These are phyloP conservation scores for Cynara cardunculus DNA, from an alignment of 129 eudicot species.

Conservation along the genomic window DNA sequence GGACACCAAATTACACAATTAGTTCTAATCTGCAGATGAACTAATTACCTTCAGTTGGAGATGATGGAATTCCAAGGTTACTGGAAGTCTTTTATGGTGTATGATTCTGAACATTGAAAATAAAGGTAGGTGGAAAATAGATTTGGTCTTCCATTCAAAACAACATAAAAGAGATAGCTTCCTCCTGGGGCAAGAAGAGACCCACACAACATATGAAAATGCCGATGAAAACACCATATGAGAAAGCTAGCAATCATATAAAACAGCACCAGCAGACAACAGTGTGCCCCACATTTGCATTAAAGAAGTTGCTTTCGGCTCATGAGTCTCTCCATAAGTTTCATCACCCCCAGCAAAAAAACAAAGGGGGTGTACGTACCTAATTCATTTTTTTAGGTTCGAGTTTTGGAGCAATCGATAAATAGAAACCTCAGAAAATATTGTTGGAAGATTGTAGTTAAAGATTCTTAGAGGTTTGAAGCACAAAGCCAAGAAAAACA, in stretches of 20 bases:
- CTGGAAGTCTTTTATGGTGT: conserved; percentile 21
- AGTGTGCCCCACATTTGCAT: conserved; percentile 39
- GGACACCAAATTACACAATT: conserved; percentile 8
- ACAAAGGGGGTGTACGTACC: conserved; percentile 24
- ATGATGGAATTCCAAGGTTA: conserved; percentile 19
- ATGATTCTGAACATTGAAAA: conserved; percentile 17
- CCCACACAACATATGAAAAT: conserved; percentile 39
- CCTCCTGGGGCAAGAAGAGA: conserved; percentile 43
- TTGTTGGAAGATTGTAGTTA: neutral
- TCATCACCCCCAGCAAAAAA: conserved; percentile 15
- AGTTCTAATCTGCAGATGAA: neutral
- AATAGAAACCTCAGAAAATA: neutral
- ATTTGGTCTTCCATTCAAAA: conserved; percentile 34
- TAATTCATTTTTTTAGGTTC: neutral
- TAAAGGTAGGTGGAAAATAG: conserved; percentile 26
- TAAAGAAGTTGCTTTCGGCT: conserved; percentile 44
- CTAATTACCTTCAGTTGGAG: conserved; percentile 1
- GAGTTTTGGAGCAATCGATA: conserved; percentile 15
- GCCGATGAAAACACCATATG: conserved; percentile 29
- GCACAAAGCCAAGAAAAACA: no score
- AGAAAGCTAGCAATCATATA: conserved; percentile 35
- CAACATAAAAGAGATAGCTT: conserved; percentile 35
- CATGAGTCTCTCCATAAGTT: conserved; percentile 36
- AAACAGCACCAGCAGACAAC: conserved; percentile 36
- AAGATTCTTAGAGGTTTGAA: neutral